Percentiles rank a stretch among this genome's conserved stretches.
These are phyloP conservation scores for Schwanniomyces polymorphus DNA, from an alignment of 805 yeast species.

Conservation along the genomic window DNA sequence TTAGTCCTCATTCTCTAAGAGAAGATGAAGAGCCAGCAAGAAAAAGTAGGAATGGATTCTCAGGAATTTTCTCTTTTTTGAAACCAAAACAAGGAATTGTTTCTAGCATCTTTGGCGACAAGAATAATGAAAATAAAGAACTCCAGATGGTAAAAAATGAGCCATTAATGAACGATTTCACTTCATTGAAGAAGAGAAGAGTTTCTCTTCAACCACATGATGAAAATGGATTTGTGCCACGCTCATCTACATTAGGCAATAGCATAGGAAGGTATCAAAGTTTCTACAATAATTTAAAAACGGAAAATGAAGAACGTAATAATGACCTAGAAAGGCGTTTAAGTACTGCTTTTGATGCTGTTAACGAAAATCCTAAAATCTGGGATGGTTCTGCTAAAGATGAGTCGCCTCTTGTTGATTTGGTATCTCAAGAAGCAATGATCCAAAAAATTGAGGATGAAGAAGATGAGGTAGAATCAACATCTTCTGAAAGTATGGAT, in stretches of 20 bases:
- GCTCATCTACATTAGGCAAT: conserved; percentile 19
- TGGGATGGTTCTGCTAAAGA: conserved; percentile 1
- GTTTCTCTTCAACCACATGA: conserved; percentile 22
- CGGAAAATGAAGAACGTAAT: conserved; percentile 15
- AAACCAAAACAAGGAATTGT: conserved; percentile 3
- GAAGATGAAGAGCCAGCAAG: conserved; percentile 1
- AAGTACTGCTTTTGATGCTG: conserved; percentile 17
- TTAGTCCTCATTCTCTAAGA: conserved; percentile 16
- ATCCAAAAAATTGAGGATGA: background rate
- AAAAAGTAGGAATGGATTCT: conserved; percentile 5
- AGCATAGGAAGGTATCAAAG: conserved; percentile 18
- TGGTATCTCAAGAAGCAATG: background rate
- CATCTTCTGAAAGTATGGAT: background rate
- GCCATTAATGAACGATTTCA: conserved; percentile 20
- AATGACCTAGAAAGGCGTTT: conserved; percentile 30
- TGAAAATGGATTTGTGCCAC: conserved; percentile 18
- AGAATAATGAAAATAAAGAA: conserved; percentile 3
- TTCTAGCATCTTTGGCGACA: background rate
- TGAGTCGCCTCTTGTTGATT: conserved; percentile 1
- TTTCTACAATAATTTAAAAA: conserved; percentile 15
- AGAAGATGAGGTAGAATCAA: background rate
- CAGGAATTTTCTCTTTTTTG: conserved; percentile 11
- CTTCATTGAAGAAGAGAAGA: conserved; percentile 27
- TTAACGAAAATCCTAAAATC: background rate
- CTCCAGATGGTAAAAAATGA: conserved; percentile 9